phyloP scores from a whole-genome alignment of 371 early-diverging fungal genomes.

The Mortierella sp. region DNA sequence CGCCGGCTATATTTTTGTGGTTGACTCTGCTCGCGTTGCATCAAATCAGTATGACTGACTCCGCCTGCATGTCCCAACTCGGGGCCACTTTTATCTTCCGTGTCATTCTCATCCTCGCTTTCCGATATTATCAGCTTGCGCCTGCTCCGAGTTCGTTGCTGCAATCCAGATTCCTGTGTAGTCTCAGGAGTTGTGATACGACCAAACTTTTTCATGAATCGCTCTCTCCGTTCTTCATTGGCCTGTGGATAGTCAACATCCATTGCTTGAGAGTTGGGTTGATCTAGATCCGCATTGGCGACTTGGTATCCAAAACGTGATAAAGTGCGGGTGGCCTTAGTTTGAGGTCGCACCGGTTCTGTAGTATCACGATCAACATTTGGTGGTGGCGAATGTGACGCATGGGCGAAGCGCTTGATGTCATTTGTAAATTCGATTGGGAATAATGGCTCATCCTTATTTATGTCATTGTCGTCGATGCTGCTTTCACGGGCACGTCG shows the following conservation, averaged over 20 bases:
- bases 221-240: slow-evolving; percentile 15
- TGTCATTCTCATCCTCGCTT: slow-evolving; percentile 16
- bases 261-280: neutral
- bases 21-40: neutral
- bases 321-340: neutral
- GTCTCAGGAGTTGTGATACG: neutral
- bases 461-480: neutral
- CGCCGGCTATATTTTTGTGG: neutral
- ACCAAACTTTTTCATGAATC: slow-evolving; percentile 39
- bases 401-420: slow-evolving; percentile 8
- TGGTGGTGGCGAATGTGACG: neutral
- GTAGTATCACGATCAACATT: neutral
- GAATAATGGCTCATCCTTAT: slow-evolving; percentile 27
- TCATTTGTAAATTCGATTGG: slow-evolving; percentile 18
- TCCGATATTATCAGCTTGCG: slow-evolving; percentile 33
- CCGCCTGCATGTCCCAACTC: neutral
- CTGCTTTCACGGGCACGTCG: slow-evolving; percentile 7
- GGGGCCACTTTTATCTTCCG: neutral
- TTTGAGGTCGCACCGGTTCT: neutral
- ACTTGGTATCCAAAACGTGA: slow-evolving; percentile 23
- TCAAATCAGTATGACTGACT: neutral
- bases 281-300: neutral
- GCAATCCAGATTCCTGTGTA: neutral
- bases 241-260: slow-evolving; percentile 10
- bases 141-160: neutral